Percentiles rank a stretch among this genome's conserved stretches.
These are phyloP conservation scores for Fusarium newnesense DNA, from an alignment of 2,329 filamentous ascomycete genomes.

Conservation along the genomic window DNA sequence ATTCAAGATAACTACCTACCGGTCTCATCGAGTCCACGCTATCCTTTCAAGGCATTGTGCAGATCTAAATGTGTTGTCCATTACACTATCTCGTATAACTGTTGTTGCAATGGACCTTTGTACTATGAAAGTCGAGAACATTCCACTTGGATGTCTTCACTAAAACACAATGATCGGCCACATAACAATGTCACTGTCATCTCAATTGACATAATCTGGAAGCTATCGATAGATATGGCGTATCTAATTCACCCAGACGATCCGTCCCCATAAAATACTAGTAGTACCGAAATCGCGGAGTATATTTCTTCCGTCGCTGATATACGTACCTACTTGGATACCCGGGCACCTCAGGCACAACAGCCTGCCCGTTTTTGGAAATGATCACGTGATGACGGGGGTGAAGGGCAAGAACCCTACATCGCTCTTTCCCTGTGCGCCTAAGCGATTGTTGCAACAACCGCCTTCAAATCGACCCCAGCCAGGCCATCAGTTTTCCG, in stretches of 20 bases:
- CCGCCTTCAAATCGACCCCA: constrained; percentile 49
- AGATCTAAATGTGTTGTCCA: not conserved
- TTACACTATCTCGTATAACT: not conserved
- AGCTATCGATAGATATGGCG: not conserved
- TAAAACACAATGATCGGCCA: not conserved
- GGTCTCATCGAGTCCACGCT: not conserved
- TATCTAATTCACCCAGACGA: not conserved
- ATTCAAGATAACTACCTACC: not conserved
- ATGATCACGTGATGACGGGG: constrained; percentile 7
- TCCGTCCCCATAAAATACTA: not conserved
- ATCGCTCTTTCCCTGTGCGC: not conserved
- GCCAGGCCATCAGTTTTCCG: constrained; percentile 55
- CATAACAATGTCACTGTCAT: not conserved
- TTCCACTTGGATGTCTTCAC: not conserved
- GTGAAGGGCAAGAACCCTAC: constrained; percentile 55
- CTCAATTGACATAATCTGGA: not conserved
- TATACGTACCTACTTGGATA: no score
- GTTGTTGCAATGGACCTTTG: not conserved
- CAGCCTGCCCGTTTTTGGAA: not conserved
- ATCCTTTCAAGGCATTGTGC: not conserved
- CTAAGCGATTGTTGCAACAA: constrained; percentile 22
- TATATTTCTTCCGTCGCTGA: not conserved
- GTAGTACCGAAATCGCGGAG: constrained; percentile 13
- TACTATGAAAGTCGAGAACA: not conserved
- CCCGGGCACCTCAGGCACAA: no score